Conservation (phyloP, 306 rosid genomes). For the Phaseolus lunatus region DNA sequence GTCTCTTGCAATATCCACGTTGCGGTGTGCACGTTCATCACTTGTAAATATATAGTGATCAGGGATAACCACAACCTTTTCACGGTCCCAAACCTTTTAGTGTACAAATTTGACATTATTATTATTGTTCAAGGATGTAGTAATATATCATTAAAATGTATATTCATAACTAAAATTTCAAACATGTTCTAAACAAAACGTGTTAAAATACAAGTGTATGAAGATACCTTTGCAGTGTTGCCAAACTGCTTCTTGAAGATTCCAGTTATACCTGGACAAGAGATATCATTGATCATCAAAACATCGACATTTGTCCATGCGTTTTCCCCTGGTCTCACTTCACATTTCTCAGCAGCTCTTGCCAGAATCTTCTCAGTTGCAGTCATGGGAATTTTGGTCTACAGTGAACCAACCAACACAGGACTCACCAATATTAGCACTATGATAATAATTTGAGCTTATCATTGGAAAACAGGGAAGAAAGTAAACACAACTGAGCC, state of each 20-base stretch:
- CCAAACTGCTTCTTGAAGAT: slow-evolving; percentile 86
- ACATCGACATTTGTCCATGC: slow-evolving; percentile 74
- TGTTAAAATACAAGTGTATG: not conserved
- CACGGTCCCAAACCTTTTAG: slow-evolving; percentile 85
- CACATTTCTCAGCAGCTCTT: slow-evolving; percentile 64
- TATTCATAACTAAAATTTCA: not conserved
- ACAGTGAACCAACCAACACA: slow-evolving; percentile 20
- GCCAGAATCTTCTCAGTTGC: slow-evolving; percentile 85
- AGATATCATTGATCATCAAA: slow-evolving; percentile 88
- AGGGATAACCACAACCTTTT: slow-evolving; percentile 82
- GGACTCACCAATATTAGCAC: slow-evolving; percentile 11
- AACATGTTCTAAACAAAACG: not conserved
- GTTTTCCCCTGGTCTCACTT: slow-evolving; percentile 72
- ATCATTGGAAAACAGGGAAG: not conserved
- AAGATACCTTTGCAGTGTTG: slow-evolving; percentile 63
- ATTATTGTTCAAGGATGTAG: not conserved
- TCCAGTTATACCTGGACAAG: slow-evolving; percentile 80
- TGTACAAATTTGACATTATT: not conserved
- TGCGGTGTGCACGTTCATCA: slow-evolving; percentile 86
- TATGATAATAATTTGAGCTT: not conserved
- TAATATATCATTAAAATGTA: not conserved
- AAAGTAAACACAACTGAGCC: slow-evolving; percentile 58
- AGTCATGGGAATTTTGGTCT: slow-evolving; percentile 75
- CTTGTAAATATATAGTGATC: slow-evolving; percentile 89
- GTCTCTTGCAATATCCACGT: slow-evolving; percentile 84